These are phyloP conservation scores for Tetrahymena elliotti DNA, from an alignment of 73 alveolate genomes.

Conservation along the genomic window DNA sequence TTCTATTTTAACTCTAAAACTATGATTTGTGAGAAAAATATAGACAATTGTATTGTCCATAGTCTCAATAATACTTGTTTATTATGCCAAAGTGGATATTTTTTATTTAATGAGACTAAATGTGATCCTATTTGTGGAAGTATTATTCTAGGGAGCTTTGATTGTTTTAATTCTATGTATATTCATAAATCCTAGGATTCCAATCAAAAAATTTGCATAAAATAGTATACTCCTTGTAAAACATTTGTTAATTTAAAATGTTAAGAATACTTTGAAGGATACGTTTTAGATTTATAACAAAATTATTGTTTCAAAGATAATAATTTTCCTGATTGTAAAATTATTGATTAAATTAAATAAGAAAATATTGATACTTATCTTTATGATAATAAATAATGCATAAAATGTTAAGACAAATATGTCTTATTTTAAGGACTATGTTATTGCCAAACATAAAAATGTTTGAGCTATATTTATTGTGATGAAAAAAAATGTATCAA, in stretches of 20 bases:
- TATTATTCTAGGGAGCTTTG: not conserved
- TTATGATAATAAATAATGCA: too few relatives aligned
- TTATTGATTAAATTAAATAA: not conserved
- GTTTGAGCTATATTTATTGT: not conserved
- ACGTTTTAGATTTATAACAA: not conserved
- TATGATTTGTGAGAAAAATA: not conserved
- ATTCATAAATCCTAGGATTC: not conserved
- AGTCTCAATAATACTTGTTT: not conserved
- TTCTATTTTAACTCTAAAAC: not conserved
- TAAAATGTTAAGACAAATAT: not conserved
- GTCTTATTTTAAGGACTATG: not conserved
- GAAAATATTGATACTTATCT: too few relatives aligned
- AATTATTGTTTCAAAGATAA: not conserved
- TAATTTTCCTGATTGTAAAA: not conserved
- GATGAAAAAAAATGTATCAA: not conserved
- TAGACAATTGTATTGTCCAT: not conserved
- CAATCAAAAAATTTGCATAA: not conserved
- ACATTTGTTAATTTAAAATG: not conserved
- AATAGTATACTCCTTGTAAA: not conserved
- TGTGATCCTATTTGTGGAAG: not conserved
- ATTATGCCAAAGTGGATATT: not conserved
- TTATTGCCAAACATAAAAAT: not conserved
- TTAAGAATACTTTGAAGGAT: not conserved
- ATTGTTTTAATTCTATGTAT: too few relatives aligned
- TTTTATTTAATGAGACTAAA: not conserved